These are phyloP conservation scores for Canavalia gladiata DNA, from an alignment of 306 rosid species.

Conservation along the genomic window DNA sequence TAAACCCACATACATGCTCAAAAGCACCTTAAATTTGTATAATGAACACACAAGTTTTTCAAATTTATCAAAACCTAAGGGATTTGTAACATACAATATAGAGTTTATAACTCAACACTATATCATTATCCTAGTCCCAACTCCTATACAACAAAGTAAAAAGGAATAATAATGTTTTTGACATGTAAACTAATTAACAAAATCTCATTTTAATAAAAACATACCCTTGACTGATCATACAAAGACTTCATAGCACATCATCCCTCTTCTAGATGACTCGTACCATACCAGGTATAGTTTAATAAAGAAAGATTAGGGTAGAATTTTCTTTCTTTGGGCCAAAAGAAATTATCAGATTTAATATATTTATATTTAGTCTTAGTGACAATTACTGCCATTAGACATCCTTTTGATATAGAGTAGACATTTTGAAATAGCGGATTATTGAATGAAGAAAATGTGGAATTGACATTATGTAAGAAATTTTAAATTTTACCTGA, in stretches of 20 bases:
- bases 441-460: constrained; percentile 34
- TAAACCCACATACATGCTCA: not conserved
- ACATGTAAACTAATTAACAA: constrained; percentile 24
- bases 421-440: constrained; percentile 30
- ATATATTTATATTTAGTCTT: constrained; percentile 1
- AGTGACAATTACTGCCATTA: constrained; percentile 16
- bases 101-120: not conserved
- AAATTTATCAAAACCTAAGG: constrained; percentile 18
- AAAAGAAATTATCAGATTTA: not conserved
- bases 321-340: not conserved
- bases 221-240: not conserved
- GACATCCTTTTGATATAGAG: constrained; percentile 35
- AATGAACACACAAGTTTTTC: not conserved
- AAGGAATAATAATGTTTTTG: not conserved
- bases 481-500: not conserved
- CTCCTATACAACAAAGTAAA: not conserved
- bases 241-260: constrained; percentile 33
- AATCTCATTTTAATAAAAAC: constrained; percentile 17
- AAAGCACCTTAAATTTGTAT: not conserved
- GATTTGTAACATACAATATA: constrained; percentile 2
- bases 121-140: constrained; percentile 11
- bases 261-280: constrained; percentile 16
- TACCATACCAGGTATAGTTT: constrained; percentile 15
- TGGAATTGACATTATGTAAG: not conserved
- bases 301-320: constrained; percentile 14